Base-by-base conservation (phyloP, 2,329 filamentous ascomycete genomes). In the Erysiphe pulchra region DNA sequence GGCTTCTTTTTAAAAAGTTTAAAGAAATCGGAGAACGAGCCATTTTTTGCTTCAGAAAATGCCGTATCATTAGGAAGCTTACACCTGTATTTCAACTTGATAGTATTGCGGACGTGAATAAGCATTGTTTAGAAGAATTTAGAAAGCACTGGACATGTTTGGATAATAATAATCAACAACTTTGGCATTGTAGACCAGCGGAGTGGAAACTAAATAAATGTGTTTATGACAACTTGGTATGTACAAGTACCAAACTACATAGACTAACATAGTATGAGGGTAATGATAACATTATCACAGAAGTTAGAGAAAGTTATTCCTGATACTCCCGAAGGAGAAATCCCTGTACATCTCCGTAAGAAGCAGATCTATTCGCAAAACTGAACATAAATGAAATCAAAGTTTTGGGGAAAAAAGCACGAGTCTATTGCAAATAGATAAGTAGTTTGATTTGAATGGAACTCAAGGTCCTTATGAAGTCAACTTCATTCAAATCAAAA, bases 111-210 rank as follows among this genome's bases (percentile, higher is more conserved):
- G 90, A 98, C 61, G 78, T 98, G 67, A 95, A 94, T 70, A 87
- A 83, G 63, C 75, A 83, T 68, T 98, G 90, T 65, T 68, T 98
- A 47, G 71, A 78, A 50, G 73, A 93, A 64, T 98, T 98, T 71
- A 78, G 83, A 56, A 73, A 74, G 58, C 90, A 98, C 67, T 98
- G 86, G 85, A 71, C 83, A 57, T 98, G 90, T 60, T 71, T 98
- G 48, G 90, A 98, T 59, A 79, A 92, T 67, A 86, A 92, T 68
- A 98, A 98, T 69, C 90, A 98, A 60, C 83, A 93, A 65, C 68
- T 95, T 49, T 98, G 84, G 80, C 84, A 95, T 59, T 98, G 90
- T 68, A 75, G 90, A 56, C 77, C 76, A 57, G 69, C 73, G 51
- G 90, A 98, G 69, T 78, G 83, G 73, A 77, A 77, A 60, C 68